These are phyloP conservation scores for Dryas drummondii DNA, from an alignment of 306 rosid species.

Conservation along the genomic window DNA sequence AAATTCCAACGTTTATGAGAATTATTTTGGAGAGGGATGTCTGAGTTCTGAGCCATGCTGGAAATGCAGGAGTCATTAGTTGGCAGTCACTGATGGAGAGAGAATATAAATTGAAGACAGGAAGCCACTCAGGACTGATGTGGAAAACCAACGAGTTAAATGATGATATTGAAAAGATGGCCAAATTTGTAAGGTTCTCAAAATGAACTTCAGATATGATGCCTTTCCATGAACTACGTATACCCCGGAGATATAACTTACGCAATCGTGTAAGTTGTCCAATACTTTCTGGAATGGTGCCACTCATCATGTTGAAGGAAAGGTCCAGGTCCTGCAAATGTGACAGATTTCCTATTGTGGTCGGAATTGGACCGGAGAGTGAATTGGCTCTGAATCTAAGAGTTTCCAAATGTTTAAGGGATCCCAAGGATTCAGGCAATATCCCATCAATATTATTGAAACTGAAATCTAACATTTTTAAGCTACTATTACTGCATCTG, in stretches of 20 bases:
- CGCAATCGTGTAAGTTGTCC: neutral
- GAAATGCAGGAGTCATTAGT: slow-evolving; percentile 4
- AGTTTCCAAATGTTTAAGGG: no score
- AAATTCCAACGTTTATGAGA: neutral
- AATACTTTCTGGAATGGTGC: slow-evolving; percentile 10
- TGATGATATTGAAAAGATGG: neutral
- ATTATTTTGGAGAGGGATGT: neutral
- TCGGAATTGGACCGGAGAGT: slow-evolving; percentile 6
- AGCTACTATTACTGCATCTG: no score
- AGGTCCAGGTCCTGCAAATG: neutral
- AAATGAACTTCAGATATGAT: slow-evolving; percentile 2
- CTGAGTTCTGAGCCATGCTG: slow-evolving; percentile 17
- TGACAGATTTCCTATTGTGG: neutral
- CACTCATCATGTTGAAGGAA: slow-evolving; percentile 3
- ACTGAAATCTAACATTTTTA: no score
- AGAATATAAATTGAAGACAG: neutral
- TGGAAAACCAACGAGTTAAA: neutral
- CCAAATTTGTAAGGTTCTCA: neutral
- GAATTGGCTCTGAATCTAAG: no score
- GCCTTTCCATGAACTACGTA: slow-evolving; percentile 6
- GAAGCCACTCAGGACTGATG: neutral
- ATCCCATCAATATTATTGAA: no score
- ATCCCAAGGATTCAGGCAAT: no score
- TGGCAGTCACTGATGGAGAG: neutral
- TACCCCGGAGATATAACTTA: neutral